Evolutionary conservation across 768 basidiomycete species (phyloP).

Genomic region (Vararia minispora): DNA sequence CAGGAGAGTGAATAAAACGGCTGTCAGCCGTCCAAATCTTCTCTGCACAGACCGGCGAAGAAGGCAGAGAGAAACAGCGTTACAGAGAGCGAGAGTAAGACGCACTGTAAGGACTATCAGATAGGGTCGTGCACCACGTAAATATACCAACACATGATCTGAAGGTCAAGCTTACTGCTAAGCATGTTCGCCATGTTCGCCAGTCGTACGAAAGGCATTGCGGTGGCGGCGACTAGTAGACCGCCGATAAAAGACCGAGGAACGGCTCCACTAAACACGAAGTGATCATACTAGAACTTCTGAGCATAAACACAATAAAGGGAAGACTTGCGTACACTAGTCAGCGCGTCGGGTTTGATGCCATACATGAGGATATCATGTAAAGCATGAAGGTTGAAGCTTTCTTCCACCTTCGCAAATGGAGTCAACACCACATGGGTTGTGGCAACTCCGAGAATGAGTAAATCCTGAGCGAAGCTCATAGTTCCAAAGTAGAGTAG

Average conservation of each 20-base stretch:
- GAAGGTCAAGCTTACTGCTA: conserved; percentile 52
- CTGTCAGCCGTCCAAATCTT: conserved; percentile 52
- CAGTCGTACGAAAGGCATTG: conserved; percentile 36
- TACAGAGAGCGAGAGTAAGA: conserved; percentile 54
- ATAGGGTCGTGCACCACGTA: background rate
- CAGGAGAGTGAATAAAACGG: conserved; percentile 54
- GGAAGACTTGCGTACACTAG: conserved; percentile 31
- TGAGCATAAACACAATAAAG: background rate
- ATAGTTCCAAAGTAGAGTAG: no score
- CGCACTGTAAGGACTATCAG: conserved; percentile 40
- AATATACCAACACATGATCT: conserved; percentile 47
- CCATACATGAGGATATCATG: conserved; percentile 86
- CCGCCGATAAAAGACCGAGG: conserved; percentile 83
- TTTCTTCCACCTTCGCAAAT: conserved; percentile 95
- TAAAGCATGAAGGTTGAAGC: conserved; percentile 85
- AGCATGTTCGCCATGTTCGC: conserved; percentile 32
- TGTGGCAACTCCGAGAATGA: conserved; percentile 43
- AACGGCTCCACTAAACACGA: conserved; percentile 78
- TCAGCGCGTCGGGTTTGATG: conserved; percentile 27
- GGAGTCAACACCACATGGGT: conserved; percentile 70
- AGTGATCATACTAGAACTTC: conserved; percentile 72
- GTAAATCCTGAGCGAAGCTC: conserved; percentile 34
- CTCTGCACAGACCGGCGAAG: conserved; percentile 49
- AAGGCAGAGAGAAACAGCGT: conserved; percentile 49
- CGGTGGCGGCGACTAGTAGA: conserved; percentile 48